Evolutionary conservation across 306 rosid species (phyloP).

Genomic region (Sicyos edulis): DNA sequence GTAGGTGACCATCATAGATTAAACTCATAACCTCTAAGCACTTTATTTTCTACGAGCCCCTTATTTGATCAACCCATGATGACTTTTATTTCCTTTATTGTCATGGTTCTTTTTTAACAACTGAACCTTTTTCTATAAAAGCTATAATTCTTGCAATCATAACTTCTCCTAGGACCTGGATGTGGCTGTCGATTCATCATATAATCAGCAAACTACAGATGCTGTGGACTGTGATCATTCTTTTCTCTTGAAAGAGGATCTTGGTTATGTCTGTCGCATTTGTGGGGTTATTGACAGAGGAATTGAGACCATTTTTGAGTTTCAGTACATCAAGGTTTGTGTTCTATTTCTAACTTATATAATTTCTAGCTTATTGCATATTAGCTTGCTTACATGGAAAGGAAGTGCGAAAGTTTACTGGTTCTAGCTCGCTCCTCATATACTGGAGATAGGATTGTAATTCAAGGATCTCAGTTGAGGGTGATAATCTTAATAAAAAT

Average conservation of each 20-base stretch:
- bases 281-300: constrained; percentile 71
- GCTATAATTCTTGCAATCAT: background rate
- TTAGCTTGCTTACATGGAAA: background rate
- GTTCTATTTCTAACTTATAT: background rate
- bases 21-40: too few species aligned
- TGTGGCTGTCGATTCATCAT: constrained; percentile 34
- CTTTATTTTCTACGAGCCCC: too few species aligned
- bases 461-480: too few species aligned
- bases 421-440: background rate
- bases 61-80: too few species aligned
- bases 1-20: too few species aligned
- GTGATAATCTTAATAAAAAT: background rate
- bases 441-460: background rate
- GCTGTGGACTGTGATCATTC: constrained; percentile 73
- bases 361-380: background rate
- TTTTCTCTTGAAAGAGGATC: constrained; percentile 77
- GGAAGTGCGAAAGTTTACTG: background rate
- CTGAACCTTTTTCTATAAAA: background rate
- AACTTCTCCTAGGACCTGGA: constrained; percentile 39
- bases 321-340: constrained; percentile 55
- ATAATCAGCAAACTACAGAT: constrained; percentile 34
- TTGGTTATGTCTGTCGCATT: constrained; percentile 85
- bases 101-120: too few species aligned
- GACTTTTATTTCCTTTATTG: background rate
- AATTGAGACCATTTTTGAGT: constrained; percentile 85